A percentile compares a stretch with the other conserved stretches of the same genome.
Evolutionary conservation across 129 eudicot genomes (phyloP).

Genomic region (Mikania micrantha): DNA sequence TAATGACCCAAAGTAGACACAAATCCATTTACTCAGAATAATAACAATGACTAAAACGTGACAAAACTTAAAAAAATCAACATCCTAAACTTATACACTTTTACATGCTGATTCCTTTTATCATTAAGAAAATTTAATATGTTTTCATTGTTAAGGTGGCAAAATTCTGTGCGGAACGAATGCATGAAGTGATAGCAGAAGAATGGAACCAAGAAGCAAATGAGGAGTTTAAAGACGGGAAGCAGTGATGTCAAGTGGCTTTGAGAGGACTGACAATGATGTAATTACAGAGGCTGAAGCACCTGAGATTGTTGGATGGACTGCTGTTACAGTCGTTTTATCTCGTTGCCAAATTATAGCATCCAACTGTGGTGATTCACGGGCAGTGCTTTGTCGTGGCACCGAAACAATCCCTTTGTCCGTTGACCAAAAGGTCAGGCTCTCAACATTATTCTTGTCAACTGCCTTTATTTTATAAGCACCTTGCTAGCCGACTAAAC

Average conservation of each 20-base stretch:
- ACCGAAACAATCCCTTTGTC: slow-evolving; percentile 60
- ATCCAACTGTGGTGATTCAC: slow-evolving; percentile 82
- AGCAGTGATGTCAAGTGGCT: slow-evolving; percentile 47
- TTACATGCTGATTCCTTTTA: background rate
- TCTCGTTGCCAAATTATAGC: slow-evolving; percentile 69
- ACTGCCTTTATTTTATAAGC: background rate
- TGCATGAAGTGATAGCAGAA: slow-evolving; percentile 72
- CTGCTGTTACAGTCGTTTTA: slow-evolving; percentile 62
- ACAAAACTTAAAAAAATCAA: background rate
- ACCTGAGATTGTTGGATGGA: slow-evolving; percentile 76
- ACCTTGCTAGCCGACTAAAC: too few species aligned
- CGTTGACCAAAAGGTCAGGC: slow-evolving; percentile 71
- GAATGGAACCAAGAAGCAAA: slow-evolving; percentile 42
- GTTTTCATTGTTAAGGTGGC: slow-evolving; percentile 44
- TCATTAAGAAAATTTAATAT: background rate
- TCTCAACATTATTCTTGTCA: background rate
- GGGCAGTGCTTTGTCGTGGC: slow-evolving; percentile 73
- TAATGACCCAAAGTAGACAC: too few species aligned
- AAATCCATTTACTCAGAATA: background rate
- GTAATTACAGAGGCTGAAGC: slow-evolving; percentile 46
- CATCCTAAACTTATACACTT: background rate
- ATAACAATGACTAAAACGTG: background rate
- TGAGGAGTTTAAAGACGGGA: slow-evolving; percentile 47
- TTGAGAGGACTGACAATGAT: slow-evolving; percentile 57
- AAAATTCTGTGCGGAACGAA: slow-evolving; percentile 58